Percentiles rank a stretch among this genome's conserved stretches.
These are phyloP conservation scores for Pichia thaimueangensis DNA, from an alignment of 805 yeast species.

Conservation along the genomic window DNA sequence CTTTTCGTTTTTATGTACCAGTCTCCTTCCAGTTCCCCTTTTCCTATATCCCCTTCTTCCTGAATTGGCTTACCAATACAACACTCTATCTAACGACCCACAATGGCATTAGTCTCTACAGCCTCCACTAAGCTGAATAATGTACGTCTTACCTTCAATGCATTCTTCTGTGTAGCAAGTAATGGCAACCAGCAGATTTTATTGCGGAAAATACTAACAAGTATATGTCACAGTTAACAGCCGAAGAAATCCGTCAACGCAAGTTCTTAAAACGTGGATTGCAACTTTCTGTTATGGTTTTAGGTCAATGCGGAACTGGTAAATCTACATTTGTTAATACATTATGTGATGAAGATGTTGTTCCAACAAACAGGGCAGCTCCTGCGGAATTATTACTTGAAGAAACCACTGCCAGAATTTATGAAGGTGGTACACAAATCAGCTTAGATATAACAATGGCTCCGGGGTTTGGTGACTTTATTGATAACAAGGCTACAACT, in stretches of 20 bases:
- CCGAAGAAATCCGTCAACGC: slow-evolving; percentile 33
- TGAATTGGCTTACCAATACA: no score
- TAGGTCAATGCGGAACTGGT: slow-evolving; percentile 61
- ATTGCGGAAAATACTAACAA: slow-evolving; percentile 5
- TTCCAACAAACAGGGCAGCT: slow-evolving; percentile 36
- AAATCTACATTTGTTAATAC: slow-evolving; percentile 78
- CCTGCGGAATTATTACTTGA: slow-evolving; percentile 25
- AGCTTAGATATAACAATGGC: slow-evolving; percentile 56
- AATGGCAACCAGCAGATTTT: not conserved
- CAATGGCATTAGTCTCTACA: slow-evolving; percentile 1
- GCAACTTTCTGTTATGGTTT: slow-evolving; percentile 42
- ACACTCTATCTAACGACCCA: not conserved
- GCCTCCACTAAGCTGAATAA: slow-evolving; percentile 1
- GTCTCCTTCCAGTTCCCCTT: slow-evolving; percentile 1
- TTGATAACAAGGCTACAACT: slow-evolving; percentile 59
- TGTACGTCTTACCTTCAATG: no score
- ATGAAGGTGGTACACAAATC: slow-evolving; percentile 43
- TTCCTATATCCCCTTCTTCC: not conserved
- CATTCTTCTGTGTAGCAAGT: no score
- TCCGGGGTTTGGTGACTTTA: slow-evolving; percentile 68
- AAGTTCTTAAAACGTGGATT: slow-evolving; percentile 46
- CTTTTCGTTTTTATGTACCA: no score
- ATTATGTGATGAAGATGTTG: slow-evolving; percentile 51
- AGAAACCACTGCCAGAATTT: slow-evolving; percentile 30
- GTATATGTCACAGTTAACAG: slow-evolving; percentile 18